Base-by-base conservation (phyloP, 306 rosid genomes). In the Rubus parviflorus region DNA sequence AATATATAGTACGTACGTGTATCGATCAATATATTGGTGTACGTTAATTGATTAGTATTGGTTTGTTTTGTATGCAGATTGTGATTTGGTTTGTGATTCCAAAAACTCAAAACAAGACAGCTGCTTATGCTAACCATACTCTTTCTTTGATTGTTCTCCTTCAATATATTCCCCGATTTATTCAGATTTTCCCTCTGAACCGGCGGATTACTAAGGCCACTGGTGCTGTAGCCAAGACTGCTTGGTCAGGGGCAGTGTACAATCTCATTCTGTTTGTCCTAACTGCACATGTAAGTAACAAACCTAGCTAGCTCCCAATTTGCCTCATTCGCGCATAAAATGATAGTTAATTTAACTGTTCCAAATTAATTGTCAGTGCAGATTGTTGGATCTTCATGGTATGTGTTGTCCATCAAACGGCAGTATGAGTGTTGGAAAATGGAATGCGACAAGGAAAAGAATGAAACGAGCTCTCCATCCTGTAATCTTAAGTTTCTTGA, bases 331-430 rank as follows among this genome's bases (percentile, higher is more conserved):
- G 35, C 1, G 2, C 2, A 30, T 30, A 30, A 30, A 30, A 30
- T 30, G 35, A 30, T 30, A 30, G 35, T 30, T 30, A 30, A 2
- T 30, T 30, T 30, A 5, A n/a, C 30, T 19, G 63, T 70, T 41
- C 43, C 2, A 45, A 56, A 57, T 73, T 65, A 56, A 57, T 73
- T 65, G 90, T 87, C 77, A 82, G 89, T 89, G 91, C 97, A 94
- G 97, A 85, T 90, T 68, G 74, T 86, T 37, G 99, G 99, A 73
- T 90, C 97, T 43, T 72, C 92, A 0, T 95, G 96, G 97, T 92
- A 95, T 68, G 85, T 95, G 72, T n/a, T 90, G 37, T 91, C 97
- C 0, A 87, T 95, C 80, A 90, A 93, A 52, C 75, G 97, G 0
- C 93, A 95, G 76, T 85, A 76, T 14, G 83, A 89, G 22, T 95